Conservation (phyloP, 176 grass and related monocot species). For the Aegilops tauschii region DNA sequence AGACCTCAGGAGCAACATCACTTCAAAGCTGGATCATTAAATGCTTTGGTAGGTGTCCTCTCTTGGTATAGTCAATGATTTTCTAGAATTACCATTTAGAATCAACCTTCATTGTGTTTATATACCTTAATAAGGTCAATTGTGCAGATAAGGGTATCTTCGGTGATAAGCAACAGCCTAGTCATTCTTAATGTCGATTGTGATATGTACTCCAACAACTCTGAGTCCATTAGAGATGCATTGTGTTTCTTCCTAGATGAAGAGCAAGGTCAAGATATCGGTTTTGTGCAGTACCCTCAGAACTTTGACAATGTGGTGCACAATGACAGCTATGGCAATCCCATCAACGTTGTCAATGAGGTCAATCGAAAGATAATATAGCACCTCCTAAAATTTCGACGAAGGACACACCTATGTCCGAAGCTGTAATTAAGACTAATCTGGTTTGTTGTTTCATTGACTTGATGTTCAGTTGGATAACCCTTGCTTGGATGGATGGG, state of each 20-base stretch:
- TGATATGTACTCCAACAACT: conserved; percentile 86
- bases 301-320: conserved; percentile 54
- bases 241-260: conserved; percentile 74
- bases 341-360: conserved; percentile 27
- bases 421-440: conserved; percentile 9
- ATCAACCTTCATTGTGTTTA: conserved; percentile 4
- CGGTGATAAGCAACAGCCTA: conserved; percentile 64
- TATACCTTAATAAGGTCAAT: conserved; percentile 19
- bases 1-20: conserved; percentile 54
- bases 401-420: background rate
- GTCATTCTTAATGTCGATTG: conserved; percentile 81
- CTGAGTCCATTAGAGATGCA: conserved; percentile 60
- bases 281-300: conserved; percentile 76
- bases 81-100: background rate
- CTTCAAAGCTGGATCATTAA: conserved; percentile 88
- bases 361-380: conserved; percentile 30
- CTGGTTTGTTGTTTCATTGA: background rate
- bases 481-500: conserved; percentile 64
- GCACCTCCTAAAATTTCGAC: background rate
- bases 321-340: conserved; percentile 66
- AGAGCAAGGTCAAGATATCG: conserved; percentile 55
- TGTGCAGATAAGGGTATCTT: conserved; percentile 66
- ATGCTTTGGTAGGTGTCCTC: conserved; percentile 49
- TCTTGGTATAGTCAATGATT: background rate
- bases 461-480: conserved; percentile 60